These are phyloP conservation scores for Quercus parvula DNA, from an alignment of 306 rosid genomes.

Conservation along the genomic window DNA sequence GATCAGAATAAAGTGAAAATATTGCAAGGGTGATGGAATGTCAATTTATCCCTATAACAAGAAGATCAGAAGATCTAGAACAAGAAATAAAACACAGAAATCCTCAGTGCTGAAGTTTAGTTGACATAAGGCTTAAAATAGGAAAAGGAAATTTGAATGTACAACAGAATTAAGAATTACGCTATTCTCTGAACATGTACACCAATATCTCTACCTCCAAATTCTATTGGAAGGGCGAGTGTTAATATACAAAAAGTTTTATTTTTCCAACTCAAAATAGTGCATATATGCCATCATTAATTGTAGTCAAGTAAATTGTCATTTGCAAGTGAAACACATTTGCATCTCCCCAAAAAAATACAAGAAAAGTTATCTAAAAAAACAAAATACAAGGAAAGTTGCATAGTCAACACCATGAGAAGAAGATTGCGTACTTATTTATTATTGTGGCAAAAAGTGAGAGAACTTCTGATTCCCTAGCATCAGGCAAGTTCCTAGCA, in stretches of 20 bases:
- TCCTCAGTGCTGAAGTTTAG: neutral
- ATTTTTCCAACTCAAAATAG: neutral
- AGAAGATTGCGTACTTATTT: slow-evolving; percentile 61
- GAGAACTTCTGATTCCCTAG: slow-evolving; percentile 95
- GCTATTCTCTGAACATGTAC: neutral
- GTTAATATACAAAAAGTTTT: neutral
- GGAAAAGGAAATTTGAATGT: neutral
- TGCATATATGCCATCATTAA: neutral
- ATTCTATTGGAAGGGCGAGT: neutral
- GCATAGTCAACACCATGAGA: neutral
- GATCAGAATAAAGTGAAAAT: neutral
- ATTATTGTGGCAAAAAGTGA: slow-evolving; percentile 97
- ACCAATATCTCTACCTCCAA: neutral
- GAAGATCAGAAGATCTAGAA: neutral
- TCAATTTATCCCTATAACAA: neutral
- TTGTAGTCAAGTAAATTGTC: neutral
- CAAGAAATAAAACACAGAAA: neutral
- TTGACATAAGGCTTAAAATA: neutral
- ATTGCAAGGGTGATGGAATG: neutral
- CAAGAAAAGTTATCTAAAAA: neutral
- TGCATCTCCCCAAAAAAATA: neutral
- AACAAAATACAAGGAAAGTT: neutral
- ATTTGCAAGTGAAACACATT: neutral
- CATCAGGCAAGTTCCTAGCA: slow-evolving; percentile 97
- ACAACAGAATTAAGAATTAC: neutral